Evolutionary conservation across 768 basidiomycete genomes (phyloP).

Genomic region (Cystobasidium onofrii): DNA sequence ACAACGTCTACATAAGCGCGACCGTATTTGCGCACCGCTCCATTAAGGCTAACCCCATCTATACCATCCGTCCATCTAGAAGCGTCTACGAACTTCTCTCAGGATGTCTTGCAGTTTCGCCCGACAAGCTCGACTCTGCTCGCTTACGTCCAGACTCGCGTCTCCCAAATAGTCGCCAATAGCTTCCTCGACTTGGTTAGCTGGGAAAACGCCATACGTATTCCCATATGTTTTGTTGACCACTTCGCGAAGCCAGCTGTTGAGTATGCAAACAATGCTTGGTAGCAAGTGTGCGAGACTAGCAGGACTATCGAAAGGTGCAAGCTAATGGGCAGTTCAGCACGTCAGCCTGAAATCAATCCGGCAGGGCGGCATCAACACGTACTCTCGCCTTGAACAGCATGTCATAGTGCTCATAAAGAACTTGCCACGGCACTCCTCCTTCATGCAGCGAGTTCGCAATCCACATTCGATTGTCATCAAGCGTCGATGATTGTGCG

Average conservation of each 20-base stretch:
- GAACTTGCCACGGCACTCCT: conserved; percentile 66
- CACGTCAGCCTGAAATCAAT: conserved; percentile 2
- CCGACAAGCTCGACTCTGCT: conserved; percentile 9
- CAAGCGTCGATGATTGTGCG: conserved; percentile 55
- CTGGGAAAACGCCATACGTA: conserved; percentile 42
- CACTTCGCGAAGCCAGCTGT: conserved; percentile 43
- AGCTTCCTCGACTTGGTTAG: conserved; percentile 42
- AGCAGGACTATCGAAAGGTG: conserved; percentile 41
- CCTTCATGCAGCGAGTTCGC: conserved; percentile 69
- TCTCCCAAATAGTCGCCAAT: conserved; percentile 36
- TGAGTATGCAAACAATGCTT: conserved; percentile 41
- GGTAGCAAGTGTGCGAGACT: conserved; percentile 43
- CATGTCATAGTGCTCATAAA: conserved; percentile 77
- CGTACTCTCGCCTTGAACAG: conserved; percentile 81
- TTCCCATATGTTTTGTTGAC: conserved; percentile 15
- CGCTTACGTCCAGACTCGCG: conserved; percentile 12
- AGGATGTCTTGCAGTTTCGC: conserved; percentile 33
- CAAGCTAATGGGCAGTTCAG: conserved; percentile 21
- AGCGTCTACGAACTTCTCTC: conserved; percentile 34
- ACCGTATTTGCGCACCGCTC: too few species aligned
- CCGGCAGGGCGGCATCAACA: neutral
- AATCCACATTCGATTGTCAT: conserved; percentile 69
- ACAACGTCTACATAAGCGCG: neutral
- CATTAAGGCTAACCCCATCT: too few species aligned
- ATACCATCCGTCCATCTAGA: conserved; percentile 8